These are phyloP conservation scores for Periconia digitata DNA, from an alignment of 2,329 filamentous ascomycete species.

Conservation along the genomic window DNA sequence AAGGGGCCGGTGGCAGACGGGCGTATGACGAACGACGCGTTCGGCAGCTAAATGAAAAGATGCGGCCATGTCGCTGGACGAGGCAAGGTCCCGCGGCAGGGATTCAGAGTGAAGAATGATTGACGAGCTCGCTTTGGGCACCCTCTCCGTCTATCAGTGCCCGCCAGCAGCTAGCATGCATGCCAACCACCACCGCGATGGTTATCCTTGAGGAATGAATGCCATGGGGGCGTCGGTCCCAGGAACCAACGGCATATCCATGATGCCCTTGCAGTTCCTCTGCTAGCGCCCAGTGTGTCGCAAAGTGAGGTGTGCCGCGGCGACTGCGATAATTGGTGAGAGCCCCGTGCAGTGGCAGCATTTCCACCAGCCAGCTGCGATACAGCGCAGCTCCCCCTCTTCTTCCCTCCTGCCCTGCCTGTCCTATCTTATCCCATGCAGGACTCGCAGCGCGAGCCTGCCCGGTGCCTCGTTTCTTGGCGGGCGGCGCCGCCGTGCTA, in stretches of 20 bases:
- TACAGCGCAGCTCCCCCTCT: constrained; percentile 15
- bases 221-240: background rate
- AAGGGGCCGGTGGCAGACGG: too few relatives aligned
- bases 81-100: background rate
- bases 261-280: constrained; percentile 25
- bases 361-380: constrained; percentile 7
- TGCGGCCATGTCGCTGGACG: background rate
- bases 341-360: background rate
- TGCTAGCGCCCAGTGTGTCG: constrained; percentile 12
- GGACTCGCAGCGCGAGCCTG: background rate
- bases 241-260: background rate
- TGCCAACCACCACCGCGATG: background rate
- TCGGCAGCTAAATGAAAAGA: too few relatives aligned
- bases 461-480: constrained; percentile 1
- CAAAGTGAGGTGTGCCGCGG: constrained; percentile 17
- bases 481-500: background rate
- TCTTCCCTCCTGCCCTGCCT: constrained; percentile 9
- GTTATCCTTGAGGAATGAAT: background rate
- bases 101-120: background rate
- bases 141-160: background rate
- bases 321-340: constrained; percentile 23
- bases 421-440: background rate
- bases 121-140: background rate
- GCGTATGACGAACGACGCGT: background rate
- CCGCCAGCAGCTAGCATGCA: too few relatives aligned